Base-by-base conservation (phyloP, 108 stramenopile genomes). In the Skeletonema potamos region DNA sequence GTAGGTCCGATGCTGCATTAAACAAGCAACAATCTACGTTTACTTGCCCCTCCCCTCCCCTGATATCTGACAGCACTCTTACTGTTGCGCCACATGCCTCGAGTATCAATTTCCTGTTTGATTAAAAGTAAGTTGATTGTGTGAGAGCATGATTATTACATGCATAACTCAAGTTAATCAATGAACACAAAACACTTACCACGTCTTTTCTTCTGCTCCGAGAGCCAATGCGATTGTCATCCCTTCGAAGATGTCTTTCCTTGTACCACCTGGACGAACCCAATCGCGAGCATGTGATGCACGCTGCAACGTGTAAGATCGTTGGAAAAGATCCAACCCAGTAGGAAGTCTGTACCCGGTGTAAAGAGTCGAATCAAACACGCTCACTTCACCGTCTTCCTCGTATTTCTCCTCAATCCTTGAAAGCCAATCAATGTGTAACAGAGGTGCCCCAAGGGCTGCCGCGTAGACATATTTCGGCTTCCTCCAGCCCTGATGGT, bases 211-310 rank as follows among this genome's bases (percentile, higher is more conserved):
- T 18, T 64, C 44, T 43, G 34, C 12, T 51, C 75, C 74, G 17
- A 80, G 30, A 3, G 74, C 69, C 48, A 80, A 37, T 27, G 68
- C 79, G 61, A 80, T 75, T 7, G 36, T 65, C 74, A 76, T 64
- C 27, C 79, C 79, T 36, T 76, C 32, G 54, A 80, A 80, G 54
- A 80, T 41, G 3, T 26, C 58, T 17, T 54, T 24, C 0, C 64
- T 71, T 13, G 32, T 66, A 8, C 63, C 74, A 11, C 79, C 79
- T 20, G 79, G 79, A 33, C 62, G 74, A 46, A 63, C 59, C 73
- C 73, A 80, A 27, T 37, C 32, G 11, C 74, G 61, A 22, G 79
- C 79, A 58, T 70, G 29, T 44, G 74, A 76, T n/a, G 79, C 79
- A 17, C 74, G 46, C 27, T 80, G 79, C 30, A 80, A 41, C 0